Conservation (phyloP, 2,329 filamentous ascomycete genomes). For the Alternaria sp. region DNA sequence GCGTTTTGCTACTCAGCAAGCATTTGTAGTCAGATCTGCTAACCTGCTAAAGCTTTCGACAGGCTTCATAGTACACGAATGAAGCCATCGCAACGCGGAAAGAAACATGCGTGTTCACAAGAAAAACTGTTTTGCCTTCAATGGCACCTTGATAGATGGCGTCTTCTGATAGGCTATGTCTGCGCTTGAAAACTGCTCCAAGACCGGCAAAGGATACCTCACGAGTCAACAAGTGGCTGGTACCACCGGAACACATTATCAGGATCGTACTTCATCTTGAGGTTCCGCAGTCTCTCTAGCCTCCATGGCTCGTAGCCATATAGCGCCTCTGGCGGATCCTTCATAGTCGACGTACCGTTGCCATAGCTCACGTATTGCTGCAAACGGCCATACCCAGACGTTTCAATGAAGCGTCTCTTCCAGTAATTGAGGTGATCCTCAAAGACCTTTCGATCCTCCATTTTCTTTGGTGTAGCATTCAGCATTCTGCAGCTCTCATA, state of each 20-base stretch:
- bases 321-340: constrained; percentile 6
- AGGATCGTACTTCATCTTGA: constrained; percentile 9
- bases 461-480: constrained; percentile 11
- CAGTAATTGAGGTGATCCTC: constrained; percentile 10
- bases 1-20: background rate
- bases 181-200: background rate
- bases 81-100: rapidly evolving
- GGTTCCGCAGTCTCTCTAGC: background rate
- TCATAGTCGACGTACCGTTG: constrained; percentile 6
- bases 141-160: background rate
- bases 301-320: constrained; percentile 13
- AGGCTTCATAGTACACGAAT: background rate
- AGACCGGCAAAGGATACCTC: background rate
- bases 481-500: constrained; percentile 1
- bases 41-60: background rate
- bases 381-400: constrained; percentile 10
- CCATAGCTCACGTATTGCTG: constrained; percentile 15
- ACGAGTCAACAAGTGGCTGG: constrained; percentile 6
- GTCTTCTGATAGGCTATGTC: background rate
- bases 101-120: rapidly evolving
- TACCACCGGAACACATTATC: constrained; percentile 11
- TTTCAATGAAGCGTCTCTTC: constrained; percentile 10
- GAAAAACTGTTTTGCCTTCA: rapidly evolving
- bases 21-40: background rate
- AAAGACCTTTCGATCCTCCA: constrained; percentile 9